Base-by-base conservation (phyloP, 495 filamentous ascomycete species). In the Xylaria palmicola region DNA sequence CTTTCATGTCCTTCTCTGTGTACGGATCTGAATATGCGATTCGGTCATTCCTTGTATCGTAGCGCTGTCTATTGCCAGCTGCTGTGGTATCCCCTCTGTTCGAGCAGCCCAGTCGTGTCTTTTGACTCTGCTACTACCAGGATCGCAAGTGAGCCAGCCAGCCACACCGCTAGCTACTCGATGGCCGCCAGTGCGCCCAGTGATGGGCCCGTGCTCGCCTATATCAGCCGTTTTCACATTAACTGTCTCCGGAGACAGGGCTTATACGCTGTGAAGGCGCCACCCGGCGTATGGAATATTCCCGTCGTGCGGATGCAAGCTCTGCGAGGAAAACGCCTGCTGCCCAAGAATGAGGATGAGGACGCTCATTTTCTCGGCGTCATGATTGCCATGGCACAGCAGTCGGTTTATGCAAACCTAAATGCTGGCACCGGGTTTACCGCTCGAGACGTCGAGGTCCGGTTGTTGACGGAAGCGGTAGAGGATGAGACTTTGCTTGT, bases 371-470 rank as follows among this genome's bases (percentile, higher is more conserved):
- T 79, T 19, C 64, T 79, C 30, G 76, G 66, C 20, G 69, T 70
- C 15, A 72, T 81, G 51, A 9, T 81, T 9, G 70, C 76, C 29
- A 77, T 81, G 75, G 78, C 78, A 8, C 79, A 81, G 55, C 65
- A 75, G 2, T 73, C 73, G 26, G 75, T 74, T 36, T 80, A 81
- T 61, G 59, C 30, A 6, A 56, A 64, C 6, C 26, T 61, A 0
- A 62, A 34, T 40, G 63, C 47, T 3, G 51, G 58, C 26, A 1
- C 57, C 47, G 52, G 57, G 22, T 53, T 73, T 50, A 10, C 20
- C 15, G 64, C 71, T n/a, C 64, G 59, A 26, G 73, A 79, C 49
- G 60, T 79, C 62, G 70, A 72, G 51, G 67, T 80, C 39, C 70
- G 72, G 32, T 34, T 82, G 51, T 61, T 82, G 43, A 73, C 74